Conservation (phyloP, 2,329 filamentous ascomycete genomes). For the Arthrobotrys entomopaga region DNA sequence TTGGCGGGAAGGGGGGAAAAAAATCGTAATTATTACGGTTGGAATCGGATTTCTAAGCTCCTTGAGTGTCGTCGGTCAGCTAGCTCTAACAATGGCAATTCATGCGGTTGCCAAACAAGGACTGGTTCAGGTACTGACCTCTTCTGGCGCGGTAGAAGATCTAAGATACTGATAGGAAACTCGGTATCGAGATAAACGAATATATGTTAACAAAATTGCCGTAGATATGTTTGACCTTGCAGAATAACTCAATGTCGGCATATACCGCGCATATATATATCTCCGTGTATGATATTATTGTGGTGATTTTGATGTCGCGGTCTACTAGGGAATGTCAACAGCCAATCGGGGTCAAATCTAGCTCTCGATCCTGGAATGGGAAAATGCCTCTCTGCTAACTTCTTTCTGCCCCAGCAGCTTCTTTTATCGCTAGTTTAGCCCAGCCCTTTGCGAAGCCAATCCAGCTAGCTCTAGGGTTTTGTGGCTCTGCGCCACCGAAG, state of each 20-base stretch:
- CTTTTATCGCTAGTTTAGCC: constrained; percentile 20
- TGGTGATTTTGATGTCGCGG: not conserved
- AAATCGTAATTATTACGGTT: constrained; percentile 14
- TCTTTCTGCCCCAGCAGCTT: not conserved
- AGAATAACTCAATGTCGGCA: not conserved
- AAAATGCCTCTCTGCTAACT: constrained; percentile 21
- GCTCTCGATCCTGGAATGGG: not conserved
- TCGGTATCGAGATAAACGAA: constrained; percentile 52
- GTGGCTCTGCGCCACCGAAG: constrained; percentile 33
- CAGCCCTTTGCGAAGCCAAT: constrained; percentile 31
- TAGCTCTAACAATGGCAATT: constrained; percentile 1
- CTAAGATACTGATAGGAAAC: constrained; percentile 38
- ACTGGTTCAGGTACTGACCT: constrained; percentile 49
- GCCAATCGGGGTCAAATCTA: not conserved
- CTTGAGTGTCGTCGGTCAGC: not conserved
- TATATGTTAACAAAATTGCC: constrained; percentile 4
- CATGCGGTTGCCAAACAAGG: constrained; percentile 38
- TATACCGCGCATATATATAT: not conserved
- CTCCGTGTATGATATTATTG: not conserved
- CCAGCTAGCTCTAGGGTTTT: constrained; percentile 51
- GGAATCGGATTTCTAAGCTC: constrained; percentile 45
- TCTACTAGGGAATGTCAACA: not conserved
- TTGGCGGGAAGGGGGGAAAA: constrained; percentile 5
- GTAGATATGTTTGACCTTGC: too few relatives aligned
- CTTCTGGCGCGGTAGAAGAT: constrained; percentile 19